Percentiles rank a stretch among this genome's conserved stretches.
Evolutionary conservation across 2,329 filamentous ascomycete genomes (phyloP).

Genomic region (Alternaria infectoria): DNA sequence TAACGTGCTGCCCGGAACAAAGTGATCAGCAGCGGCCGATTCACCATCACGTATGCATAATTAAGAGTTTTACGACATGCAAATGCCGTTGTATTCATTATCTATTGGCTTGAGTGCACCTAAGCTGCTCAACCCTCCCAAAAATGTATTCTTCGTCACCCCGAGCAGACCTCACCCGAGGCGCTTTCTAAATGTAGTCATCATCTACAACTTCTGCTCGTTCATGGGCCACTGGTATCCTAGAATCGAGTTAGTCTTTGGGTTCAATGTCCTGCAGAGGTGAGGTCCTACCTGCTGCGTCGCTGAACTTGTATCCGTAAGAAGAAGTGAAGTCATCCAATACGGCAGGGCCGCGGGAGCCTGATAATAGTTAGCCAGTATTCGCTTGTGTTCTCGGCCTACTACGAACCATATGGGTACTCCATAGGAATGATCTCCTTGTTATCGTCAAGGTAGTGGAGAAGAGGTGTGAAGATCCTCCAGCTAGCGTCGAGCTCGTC

Average conservation of each 20-base stretch:
- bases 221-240: slow-evolving; percentile 51
- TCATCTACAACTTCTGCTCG: slow-evolving; percentile 44
- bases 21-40: not conserved
- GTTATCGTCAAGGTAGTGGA: slow-evolving; percentile 98
- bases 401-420: slow-evolving; percentile 88
- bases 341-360: slow-evolving; percentile 93
- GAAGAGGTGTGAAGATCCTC: slow-evolving; percentile 96
- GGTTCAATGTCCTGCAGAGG: slow-evolving; percentile 11
- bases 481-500: slow-evolving; percentile 92
- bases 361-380: slow-evolving; percentile 58
- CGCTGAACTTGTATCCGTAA: slow-evolving; percentile 98
- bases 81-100: slow-evolving; percentile 25
- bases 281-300: slow-evolving; percentile 72
- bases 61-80: not conserved
- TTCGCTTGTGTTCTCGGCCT: slow-evolving; percentile 3
- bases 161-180: slow-evolving; percentile 19
- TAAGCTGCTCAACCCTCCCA: slow-evolving; percentile 8
- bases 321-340: slow-evolving; percentile 98
- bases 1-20: not conserved
- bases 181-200: slow-evolving; percentile 20
- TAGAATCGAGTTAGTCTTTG: slow-evolving; percentile 27
- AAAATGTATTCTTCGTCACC: slow-evolving; percentile 14
- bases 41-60: not conserved
- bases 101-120: slow-evolving; percentile 14
- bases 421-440: slow-evolving; percentile 99